phyloP scores from a whole-genome alignment of 1,139 yeast species.

The Geotrichum fermentans region DNA sequence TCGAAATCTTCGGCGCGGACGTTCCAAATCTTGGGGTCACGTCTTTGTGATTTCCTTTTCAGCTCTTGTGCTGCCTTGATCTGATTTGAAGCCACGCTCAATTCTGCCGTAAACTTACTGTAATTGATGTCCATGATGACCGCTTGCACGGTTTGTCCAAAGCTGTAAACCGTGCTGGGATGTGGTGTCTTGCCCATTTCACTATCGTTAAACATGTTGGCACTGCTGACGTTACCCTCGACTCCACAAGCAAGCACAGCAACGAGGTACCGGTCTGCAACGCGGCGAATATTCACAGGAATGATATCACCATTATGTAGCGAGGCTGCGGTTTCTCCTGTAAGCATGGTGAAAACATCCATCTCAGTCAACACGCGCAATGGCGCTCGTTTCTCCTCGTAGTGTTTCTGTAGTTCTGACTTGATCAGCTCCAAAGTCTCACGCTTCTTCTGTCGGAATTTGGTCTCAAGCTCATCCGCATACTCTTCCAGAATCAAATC shows the following conservation, averaged over 20 bases:
- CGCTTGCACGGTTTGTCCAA: conserved; percentile 83
- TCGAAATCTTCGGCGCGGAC: conserved; percentile 67
- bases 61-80: conserved; percentile 52
- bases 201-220: conserved; percentile 57
- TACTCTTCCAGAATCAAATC: conserved; percentile 86
- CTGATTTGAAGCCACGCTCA: conserved; percentile 65
- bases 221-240: conserved; percentile 63
- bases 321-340: conserved; percentile 75
- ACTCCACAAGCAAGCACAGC: conserved; percentile 74
- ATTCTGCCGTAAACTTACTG: conserved; percentile 65
- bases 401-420: conserved; percentile 81
- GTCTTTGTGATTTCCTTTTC: conserved; percentile 40
- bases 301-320: conserved; percentile 68
- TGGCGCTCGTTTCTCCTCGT: conserved; percentile 74
- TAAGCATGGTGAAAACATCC: conserved; percentile 81
- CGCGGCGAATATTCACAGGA: conserved; percentile 64
- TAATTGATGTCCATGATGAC: conserved; percentile 67
- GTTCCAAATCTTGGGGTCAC: conserved; percentile 75
- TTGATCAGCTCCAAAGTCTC: conserved; percentile 83
- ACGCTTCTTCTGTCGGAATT: conserved; percentile 71
- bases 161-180: conserved; percentile 46
- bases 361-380: conserved; percentile 61
- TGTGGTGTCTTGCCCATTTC: conserved; percentile 35
- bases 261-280: conserved; percentile 46
- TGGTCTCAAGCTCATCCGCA: conserved; percentile 82